phyloP scores from a whole-genome alignment of 2,329 filamentous ascomycete species.

The Colletotrichum sp. region DNA sequence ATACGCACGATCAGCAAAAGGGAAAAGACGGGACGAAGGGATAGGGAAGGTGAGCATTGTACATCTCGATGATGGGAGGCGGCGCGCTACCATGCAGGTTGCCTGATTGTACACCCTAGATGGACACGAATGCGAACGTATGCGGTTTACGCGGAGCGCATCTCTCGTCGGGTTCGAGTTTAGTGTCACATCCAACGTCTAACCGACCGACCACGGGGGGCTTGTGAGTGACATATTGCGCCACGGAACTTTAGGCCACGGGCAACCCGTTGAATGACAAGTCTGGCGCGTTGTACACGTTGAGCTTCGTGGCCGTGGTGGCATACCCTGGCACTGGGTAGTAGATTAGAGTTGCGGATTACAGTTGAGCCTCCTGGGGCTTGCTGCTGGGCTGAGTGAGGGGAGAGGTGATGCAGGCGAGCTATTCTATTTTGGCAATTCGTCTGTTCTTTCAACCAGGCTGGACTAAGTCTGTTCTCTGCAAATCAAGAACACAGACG shows the following conservation, averaged over 20 bases:
- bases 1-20: neutral
- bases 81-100: neutral
- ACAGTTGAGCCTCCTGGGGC: neutral
- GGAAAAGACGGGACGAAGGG: neutral
- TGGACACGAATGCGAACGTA: conserved; percentile 11
- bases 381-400: neutral
- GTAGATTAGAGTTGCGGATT: neutral
- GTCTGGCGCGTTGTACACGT: neutral
- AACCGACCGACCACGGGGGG: neutral
- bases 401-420: neutral
- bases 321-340: neutral
- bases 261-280: neutral
- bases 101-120: neutral
- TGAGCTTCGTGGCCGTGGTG: neutral
- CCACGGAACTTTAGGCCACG: neutral
- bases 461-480: neutral
- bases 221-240: neutral
- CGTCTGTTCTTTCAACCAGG: conserved; percentile 1
- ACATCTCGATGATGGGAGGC: neutral
- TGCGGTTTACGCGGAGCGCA: conserved; percentile 8
- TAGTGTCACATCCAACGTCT: neutral
- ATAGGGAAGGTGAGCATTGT: neutral
- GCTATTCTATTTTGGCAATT: neutral
- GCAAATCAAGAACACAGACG: neutral
- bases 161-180: neutral